Percentiles rank a stretch among this genome's conserved stretches.
Conservation (phyloP, 148 eudicot species). For the Spergularia marina region DNA sequence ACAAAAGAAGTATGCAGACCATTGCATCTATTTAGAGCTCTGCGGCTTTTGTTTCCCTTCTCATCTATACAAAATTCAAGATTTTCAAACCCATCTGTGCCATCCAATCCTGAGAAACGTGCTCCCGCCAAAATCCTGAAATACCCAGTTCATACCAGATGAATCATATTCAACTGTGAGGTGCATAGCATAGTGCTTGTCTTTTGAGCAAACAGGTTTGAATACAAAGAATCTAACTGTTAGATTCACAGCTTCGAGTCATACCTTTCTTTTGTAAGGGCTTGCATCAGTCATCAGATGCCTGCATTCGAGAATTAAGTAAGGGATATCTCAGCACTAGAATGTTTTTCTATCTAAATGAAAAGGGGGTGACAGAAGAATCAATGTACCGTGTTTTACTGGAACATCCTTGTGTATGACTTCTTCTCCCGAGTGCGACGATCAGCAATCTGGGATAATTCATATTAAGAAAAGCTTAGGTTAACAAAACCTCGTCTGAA, state of each 20-base stretch:
- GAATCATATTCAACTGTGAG: background rate
- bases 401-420: slow-evolving; percentile 73
- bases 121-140: slow-evolving; percentile 23
- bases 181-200: background rate
- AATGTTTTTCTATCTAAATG: background rate
- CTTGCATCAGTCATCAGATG: slow-evolving; percentile 5
- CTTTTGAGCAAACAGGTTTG: background rate
- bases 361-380: background rate
- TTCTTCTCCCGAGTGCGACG: slow-evolving; percentile 68
- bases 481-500: background rate
- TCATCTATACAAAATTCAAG: slow-evolving; percentile 28
- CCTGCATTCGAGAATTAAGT: background rate
- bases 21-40: slow-evolving; percentile 19
- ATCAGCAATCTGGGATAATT: slow-evolving; percentile 63
- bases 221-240: background rate
- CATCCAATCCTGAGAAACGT: slow-evolving; percentile 13
- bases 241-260: background rate
- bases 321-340: background rate
- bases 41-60: background rate
- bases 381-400: slow-evolving; percentile 27
- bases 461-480: slow-evolving; percentile 16
- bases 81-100: slow-evolving; percentile 9
- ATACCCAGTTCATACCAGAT: background rate
- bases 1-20: slow-evolving; percentile 15
- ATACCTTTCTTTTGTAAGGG: slow-evolving; percentile 3